These are phyloP conservation scores for Orbilia oligospora DNA, from an alignment of 2,329 filamentous ascomycete species.

Conservation along the genomic window DNA sequence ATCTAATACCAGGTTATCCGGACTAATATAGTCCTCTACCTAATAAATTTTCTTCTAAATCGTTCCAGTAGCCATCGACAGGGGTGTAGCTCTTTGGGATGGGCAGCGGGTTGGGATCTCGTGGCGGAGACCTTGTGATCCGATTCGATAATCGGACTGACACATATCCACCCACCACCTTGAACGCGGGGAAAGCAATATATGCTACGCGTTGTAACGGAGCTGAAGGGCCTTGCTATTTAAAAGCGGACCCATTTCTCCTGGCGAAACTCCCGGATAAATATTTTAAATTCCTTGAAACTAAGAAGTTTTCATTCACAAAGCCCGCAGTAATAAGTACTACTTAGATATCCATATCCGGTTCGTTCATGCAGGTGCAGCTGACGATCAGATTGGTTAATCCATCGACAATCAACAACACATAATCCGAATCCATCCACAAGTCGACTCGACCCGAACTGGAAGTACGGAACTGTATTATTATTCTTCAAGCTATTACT, in stretches of 20 bases:
- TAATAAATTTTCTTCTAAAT: not conserved
- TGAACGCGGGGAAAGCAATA: slow-evolving; percentile 39
- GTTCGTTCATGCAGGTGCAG: slow-evolving; percentile 8
- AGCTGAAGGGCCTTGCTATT: slow-evolving; percentile 19
- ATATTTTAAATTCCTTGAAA: not conserved
- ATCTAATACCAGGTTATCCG: not conserved
- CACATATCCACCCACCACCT: not conserved
- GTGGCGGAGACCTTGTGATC: slow-evolving; percentile 55
- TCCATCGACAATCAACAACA: slow-evolving; percentile 33
- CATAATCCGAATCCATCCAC: slow-evolving; percentile 1
- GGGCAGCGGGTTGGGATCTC: slow-evolving; percentile 40
- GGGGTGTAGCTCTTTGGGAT: not conserved
- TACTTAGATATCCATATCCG: not conserved
- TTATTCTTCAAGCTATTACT: not conserved
- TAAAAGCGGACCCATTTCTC: not conserved
- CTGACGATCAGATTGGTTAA: slow-evolving; percentile 1
- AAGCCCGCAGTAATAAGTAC: not conserved
- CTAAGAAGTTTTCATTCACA: not conserved
- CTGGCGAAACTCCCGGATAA: not conserved
- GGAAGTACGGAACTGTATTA: too few species aligned
- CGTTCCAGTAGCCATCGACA: not conserved
- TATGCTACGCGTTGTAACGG: slow-evolving; percentile 21
- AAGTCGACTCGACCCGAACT: not conserved
- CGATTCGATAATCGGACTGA: slow-evolving; percentile 43
- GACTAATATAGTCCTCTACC: not conserved